These are phyloP conservation scores for Quercus tomentella DNA, from an alignment of 331 rosid species.

Conservation along the genomic window DNA sequence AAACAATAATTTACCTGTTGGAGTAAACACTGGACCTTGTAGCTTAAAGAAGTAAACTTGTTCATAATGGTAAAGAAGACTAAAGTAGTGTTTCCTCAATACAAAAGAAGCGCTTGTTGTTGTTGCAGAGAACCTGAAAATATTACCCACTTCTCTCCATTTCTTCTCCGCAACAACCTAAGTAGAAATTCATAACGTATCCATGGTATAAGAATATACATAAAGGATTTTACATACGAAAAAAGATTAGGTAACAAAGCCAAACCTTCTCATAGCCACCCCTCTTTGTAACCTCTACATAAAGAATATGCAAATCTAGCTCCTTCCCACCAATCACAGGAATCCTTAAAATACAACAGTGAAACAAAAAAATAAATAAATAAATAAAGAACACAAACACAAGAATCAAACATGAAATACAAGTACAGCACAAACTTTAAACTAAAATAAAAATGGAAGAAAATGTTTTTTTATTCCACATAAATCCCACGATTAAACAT, in stretches of 20 bases:
- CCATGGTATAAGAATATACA: background rate
- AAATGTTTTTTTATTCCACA: background rate
- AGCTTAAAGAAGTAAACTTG: conserved; percentile 73
- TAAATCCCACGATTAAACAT: conserved; percentile 2
- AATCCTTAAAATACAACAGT: conserved; percentile 44
- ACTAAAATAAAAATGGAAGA: background rate
- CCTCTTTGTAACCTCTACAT: conserved; percentile 79
- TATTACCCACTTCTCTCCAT: conserved; percentile 93
- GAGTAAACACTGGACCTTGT: conserved; percentile 57
- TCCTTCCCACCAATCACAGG: conserved; percentile 99
- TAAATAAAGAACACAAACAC: background rate
- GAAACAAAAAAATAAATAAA: background rate
- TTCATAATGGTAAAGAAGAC: conserved; percentile 83
- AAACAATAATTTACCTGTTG: conserved; percentile 38
- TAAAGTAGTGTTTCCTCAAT: conserved; percentile 71
- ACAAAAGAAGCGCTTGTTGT: conserved; percentile 96
- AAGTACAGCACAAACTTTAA: background rate
- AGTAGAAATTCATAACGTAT: background rate
- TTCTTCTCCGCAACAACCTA: conserved; percentile 93
- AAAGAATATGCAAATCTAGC: conserved; percentile 86
- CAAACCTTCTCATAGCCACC: conserved; percentile 87
- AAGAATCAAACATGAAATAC: background rate
- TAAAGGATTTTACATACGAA: background rate
- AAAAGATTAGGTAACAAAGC: background rate
- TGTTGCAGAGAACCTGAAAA: conserved; percentile 78